phyloP scores from a whole-genome alignment of 192 early-diverging fungal species.

The Coemansia sp. region DNA sequence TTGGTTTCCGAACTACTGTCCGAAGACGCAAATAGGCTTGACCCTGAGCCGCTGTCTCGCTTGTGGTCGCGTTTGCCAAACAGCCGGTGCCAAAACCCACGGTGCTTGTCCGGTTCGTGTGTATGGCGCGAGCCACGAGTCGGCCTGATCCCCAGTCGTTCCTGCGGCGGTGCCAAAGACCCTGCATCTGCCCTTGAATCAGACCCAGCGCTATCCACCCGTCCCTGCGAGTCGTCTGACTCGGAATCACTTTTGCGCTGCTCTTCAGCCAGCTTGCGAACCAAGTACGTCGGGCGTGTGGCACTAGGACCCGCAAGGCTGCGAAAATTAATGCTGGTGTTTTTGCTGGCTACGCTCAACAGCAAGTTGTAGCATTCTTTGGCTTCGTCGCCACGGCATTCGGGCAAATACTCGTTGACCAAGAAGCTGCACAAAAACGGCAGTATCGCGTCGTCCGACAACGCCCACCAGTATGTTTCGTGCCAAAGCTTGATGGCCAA shows the following conservation, averaged over 20 bases:
- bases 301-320: not conserved
- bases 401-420: conserved; percentile 29
- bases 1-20: not conserved
- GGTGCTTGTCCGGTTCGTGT: not conserved
- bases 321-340: conserved; percentile 12
- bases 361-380: conserved; percentile 41
- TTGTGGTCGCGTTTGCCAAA: not conserved
- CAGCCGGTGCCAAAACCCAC: conserved; percentile 7
- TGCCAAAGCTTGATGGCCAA: conserved; percentile 82
- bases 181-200: not conserved
- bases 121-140: not conserved
- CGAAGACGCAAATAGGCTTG: conserved; percentile 4
- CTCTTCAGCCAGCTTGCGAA: conserved; percentile 1
- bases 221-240: not conserved
- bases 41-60: not conserved
- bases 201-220: not conserved
- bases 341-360: conserved; percentile 16
- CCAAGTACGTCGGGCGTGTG: not conserved
- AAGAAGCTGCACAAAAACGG: conserved; percentile 33
- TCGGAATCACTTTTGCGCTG: not conserved
- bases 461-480: conserved; percentile 65
- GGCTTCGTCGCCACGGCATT: conserved; percentile 14
- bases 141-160: not conserved
- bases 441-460: conserved; percentile 45
- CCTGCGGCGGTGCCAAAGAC: not conserved